phyloP scores from a whole-genome alignment of 2,329 filamentous ascomycete species.

The Hypoxylon rubiginosum region DNA sequence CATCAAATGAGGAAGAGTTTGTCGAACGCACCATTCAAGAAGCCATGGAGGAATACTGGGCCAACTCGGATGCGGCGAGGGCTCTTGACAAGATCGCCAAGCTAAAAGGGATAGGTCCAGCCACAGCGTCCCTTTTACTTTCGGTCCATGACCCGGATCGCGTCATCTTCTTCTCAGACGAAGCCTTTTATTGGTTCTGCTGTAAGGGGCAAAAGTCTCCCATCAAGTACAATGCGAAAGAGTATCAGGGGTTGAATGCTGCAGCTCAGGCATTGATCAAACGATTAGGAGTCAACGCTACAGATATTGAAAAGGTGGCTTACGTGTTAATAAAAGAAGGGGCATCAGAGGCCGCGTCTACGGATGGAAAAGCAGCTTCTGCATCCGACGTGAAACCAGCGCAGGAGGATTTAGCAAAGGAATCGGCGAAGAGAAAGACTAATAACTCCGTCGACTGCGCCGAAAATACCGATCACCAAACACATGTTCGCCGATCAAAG shows the following conservation, averaged over 20 bases:
- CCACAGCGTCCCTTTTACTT: conserved; percentile 81
- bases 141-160: conserved; percentile 71
- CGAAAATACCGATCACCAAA: conserved; percentile 36
- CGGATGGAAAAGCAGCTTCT: conserved; percentile 14
- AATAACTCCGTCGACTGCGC: conserved; percentile 24
- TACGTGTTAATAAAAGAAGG: conserved; percentile 72
- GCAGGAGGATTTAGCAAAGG: conserved; percentile 20
- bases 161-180: conserved; percentile 84
- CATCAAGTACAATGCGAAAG: conserved; percentile 78
- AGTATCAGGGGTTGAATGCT: conserved; percentile 72
- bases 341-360: conserved; percentile 16
- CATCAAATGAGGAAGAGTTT: conserved; percentile 68
- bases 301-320: conserved; percentile 78
- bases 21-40: conserved; percentile 64
- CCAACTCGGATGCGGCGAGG: conserved; percentile 52
- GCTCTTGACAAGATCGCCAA: conserved; percentile 68
- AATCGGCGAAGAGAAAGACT: conserved; percentile 43
- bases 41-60: conserved; percentile 64
- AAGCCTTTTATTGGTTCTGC: conserved; percentile 80
- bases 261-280: conserved; percentile 59
- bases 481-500: conserved; percentile 46
- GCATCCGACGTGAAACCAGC: conserved; percentile 30
- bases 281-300: conserved; percentile 67
- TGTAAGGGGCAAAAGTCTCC: conserved; percentile 62
- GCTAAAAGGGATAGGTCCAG: conserved; percentile 82